Percentiles rank a stretch among this genome's conserved stretches.
Evolutionary conservation across 768 basidiomycete species (phyloP).

Genomic region (Termitomyces eurrhizus): DNA sequence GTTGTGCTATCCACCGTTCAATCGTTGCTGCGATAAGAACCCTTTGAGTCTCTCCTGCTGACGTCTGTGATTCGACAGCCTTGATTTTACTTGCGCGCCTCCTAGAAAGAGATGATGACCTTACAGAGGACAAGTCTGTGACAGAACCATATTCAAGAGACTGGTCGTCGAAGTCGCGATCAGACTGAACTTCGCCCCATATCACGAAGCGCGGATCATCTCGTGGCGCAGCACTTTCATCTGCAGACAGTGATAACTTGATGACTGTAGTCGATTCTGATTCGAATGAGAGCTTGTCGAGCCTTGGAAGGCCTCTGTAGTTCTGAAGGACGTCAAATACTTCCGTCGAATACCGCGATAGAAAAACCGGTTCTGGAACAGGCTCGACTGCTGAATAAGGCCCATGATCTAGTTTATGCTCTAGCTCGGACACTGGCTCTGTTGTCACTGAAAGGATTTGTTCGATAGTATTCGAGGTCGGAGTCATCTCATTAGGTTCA

Average conservation of each 20-base stretch:
- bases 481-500: constrained; percentile 11
- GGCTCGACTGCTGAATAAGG: constrained; percentile 26
- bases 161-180: constrained; percentile 28
- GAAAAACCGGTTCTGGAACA: constrained; percentile 44
- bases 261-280: constrained; percentile 63
- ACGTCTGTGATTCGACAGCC: constrained; percentile 24
- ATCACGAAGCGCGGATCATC: constrained; percentile 91
- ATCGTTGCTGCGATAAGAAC: constrained; percentile 87
- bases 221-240: constrained; percentile 67
- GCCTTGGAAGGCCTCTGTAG: constrained; percentile 69
- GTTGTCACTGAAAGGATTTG: constrained; percentile 8
- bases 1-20: constrained; percentile 89
- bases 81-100: constrained; percentile 31
- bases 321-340: constrained; percentile 82
- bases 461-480: constrained; percentile 11
- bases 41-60: constrained; percentile 30
- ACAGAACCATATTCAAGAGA: constrained; percentile 32
- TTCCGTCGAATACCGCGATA: constrained; percentile 66
- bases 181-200: constrained; percentile 64
- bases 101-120: constrained; percentile 30
- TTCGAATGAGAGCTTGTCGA: constrained; percentile 61
- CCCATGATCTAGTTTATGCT: neutral
- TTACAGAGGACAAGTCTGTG: constrained; percentile 25
- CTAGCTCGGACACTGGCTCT: constrained; percentile 16
- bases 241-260: constrained; percentile 62